Evolutionary conservation across 257 asterid species (phyloP).

Genomic region (Datura wrightii): DNA sequence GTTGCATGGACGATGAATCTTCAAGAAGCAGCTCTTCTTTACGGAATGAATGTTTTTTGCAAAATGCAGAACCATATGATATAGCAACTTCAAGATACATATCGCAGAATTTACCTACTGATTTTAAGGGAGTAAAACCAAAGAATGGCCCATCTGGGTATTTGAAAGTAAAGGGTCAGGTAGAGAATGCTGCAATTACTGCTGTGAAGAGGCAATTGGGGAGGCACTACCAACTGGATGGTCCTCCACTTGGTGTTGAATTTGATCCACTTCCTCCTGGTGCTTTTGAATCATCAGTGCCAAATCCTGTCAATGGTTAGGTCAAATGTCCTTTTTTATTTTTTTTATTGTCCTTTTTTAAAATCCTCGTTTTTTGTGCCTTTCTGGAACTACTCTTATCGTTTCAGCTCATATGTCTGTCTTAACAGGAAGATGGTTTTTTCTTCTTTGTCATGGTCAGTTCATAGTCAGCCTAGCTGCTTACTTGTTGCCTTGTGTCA

Average conservation of each 20-base stretch:
- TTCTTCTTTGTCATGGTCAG: slow-evolving; percentile 5
- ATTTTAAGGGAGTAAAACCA: slow-evolving; percentile 52
- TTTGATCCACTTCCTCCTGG: slow-evolving; percentile 87
- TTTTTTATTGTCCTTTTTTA: neutral
- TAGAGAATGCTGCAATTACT: slow-evolving; percentile 78
- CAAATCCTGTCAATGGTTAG: slow-evolving; percentile 58
- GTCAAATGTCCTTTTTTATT: slow-evolving; percentile 19
- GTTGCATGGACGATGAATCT: slow-evolving; percentile 57
- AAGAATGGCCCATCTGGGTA: slow-evolving; percentile 92
- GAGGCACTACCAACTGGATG: slow-evolving; percentile 69
- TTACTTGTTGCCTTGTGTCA: neutral
- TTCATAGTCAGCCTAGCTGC: neutral
- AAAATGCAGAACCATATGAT: slow-evolving; percentile 49
- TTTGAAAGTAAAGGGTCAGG: slow-evolving; percentile 83
- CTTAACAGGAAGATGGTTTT: neutral
- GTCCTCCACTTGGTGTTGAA: slow-evolving; percentile 89
- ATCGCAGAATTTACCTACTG: slow-evolving; percentile 49
- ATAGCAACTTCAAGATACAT: slow-evolving; percentile 55
- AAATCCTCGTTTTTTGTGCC: neutral
- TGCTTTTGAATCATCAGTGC: slow-evolving; percentile 66
- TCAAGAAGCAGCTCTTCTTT: slow-evolving; percentile 80
- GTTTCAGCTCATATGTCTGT: neutral
- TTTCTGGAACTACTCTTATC: neutral
- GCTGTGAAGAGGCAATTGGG: slow-evolving; percentile 95
- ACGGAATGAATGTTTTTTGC: slow-evolving; percentile 49